phyloP scores from a whole-genome alignment of 345 rosid species.

The Sisymbrium altissimum region DNA sequence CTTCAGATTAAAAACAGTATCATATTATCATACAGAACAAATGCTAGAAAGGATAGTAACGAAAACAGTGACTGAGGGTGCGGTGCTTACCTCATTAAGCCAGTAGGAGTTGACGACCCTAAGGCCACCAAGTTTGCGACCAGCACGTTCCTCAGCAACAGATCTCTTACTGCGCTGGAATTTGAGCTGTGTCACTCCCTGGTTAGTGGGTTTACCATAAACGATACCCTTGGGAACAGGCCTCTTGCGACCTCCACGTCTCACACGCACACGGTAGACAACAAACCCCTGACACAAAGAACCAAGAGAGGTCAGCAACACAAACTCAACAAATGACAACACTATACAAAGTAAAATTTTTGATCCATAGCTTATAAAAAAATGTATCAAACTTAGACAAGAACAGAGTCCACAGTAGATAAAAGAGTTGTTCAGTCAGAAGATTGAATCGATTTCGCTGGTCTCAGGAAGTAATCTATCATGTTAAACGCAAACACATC shows the following conservation, averaged over 20 bases:
- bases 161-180: constrained; percentile 83
- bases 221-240: constrained; percentile 89
- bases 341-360: background rate
- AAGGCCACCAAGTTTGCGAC: constrained; percentile 68
- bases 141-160: constrained; percentile 86
- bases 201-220: constrained; percentile 85
- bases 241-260: constrained; percentile 90
- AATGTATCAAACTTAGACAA: constrained; percentile 36
- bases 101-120: constrained; percentile 83
- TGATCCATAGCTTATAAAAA: background rate
- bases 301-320: background rate
- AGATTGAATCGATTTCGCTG: constrained; percentile 27
- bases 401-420: constrained; percentile 29
- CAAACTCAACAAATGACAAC: background rate
- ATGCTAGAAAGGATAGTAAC: background rate
- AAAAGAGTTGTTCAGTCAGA: constrained; percentile 27
- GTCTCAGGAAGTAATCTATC: constrained; percentile 37
- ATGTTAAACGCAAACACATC: background rate
- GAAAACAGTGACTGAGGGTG: background rate
- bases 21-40: background rate
- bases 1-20: background rate
- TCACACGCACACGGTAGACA: constrained; percentile 75
- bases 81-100: constrained; percentile 61
- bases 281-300: constrained; percentile 50
- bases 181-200: constrained; percentile 85